Evolutionary conservation across 176 grass and related monocot genomes (phyloP).

Genomic region (Panicum miliaceum): DNA sequence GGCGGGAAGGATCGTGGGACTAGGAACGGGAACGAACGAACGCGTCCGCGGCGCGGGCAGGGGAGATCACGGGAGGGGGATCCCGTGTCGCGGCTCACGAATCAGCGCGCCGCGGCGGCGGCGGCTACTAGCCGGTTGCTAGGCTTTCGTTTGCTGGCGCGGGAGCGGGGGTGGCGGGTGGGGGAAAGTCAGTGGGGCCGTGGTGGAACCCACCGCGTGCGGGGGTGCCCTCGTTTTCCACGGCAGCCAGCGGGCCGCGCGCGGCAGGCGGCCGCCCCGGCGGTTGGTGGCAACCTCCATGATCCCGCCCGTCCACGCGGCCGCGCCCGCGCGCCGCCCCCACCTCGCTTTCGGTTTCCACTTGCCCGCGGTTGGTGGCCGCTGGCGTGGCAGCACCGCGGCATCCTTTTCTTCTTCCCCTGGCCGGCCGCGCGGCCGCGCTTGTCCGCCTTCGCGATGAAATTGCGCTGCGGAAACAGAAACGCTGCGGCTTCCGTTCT

Average conservation of each 20-base stretch:
- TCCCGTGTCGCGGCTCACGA: neutral
- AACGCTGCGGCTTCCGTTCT: neutral
- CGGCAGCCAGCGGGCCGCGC: constrained; percentile 15
- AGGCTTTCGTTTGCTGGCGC: neutral
- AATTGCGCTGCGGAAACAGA: neutral
- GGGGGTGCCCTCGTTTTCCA: constrained; percentile 42
- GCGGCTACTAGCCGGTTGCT: too few species aligned
- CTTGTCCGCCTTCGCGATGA: neutral
- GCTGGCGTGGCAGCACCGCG: neutral
- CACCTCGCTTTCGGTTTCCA: constrained; percentile 27
- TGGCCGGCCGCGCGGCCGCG: neutral
- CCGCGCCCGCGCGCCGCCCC: neutral
- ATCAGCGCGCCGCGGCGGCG: constrained; percentile 1
- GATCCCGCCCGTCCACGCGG: neutral
- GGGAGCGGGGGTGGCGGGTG: neutral
- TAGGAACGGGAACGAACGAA: neutral
- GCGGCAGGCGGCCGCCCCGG: constrained; percentile 11
- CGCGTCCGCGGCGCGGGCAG: neutral
- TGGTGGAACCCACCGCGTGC: constrained; percentile 3
- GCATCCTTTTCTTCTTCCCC: neutral
- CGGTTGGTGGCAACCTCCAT: constrained; percentile 33
- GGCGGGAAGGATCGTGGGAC: neutral
- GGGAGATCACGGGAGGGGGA: constrained; percentile 4
- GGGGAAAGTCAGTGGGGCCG: neutral
- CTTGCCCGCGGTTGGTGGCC: constrained; percentile 40